A percentile compares a stretch with the other conserved stretches of the same genome.
Evolutionary conservation across 345 rosid species (phyloP).

Genomic region (Brassica rapa): DNA sequence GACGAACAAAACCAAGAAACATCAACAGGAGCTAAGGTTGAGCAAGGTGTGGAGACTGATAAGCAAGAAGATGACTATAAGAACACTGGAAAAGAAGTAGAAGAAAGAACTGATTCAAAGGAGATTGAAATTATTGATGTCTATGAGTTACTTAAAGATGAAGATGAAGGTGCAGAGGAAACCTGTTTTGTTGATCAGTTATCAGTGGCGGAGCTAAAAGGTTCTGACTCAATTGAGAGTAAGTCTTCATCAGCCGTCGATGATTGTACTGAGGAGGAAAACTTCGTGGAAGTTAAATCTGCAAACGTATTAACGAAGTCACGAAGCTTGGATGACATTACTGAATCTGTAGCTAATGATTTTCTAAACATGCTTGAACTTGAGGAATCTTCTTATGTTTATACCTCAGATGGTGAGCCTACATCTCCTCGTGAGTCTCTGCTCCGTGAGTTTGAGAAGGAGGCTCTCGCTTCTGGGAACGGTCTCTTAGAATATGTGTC

Average conservation of each 20-base stretch:
- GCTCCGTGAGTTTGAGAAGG: constrained; percentile 73
- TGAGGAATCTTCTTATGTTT: constrained; percentile 46
- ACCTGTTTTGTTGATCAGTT: constrained; percentile 24
- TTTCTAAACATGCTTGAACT: constrained; percentile 66
- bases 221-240: constrained; percentile 41
- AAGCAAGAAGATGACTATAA: constrained; percentile 40
- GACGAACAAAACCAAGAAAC: constrained; percentile 46
- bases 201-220: constrained; percentile 30
- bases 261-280: constrained; percentile 39
- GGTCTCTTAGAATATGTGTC: constrained; percentile 39
- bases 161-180: constrained; percentile 43
- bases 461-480: constrained; percentile 56
- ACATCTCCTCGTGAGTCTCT: constrained; percentile 83
- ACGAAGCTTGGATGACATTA: constrained; percentile 61
- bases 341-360: constrained; percentile 66
- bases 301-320: constrained; percentile 47
- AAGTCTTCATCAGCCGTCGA: constrained; percentile 38
- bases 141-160: constrained; percentile 56
- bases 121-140: constrained; percentile 58
- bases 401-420: constrained; percentile 50
- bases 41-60: constrained; percentile 36
- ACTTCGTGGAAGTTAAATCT: constrained; percentile 45
- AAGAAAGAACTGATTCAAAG: constrained; percentile 35
- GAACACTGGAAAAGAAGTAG: constrained; percentile 49
- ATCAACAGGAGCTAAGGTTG: constrained; percentile 33